Base-by-base conservation (phyloP, 2,329 filamentous ascomycete genomes). In the Bipolaris zeicola region DNA sequence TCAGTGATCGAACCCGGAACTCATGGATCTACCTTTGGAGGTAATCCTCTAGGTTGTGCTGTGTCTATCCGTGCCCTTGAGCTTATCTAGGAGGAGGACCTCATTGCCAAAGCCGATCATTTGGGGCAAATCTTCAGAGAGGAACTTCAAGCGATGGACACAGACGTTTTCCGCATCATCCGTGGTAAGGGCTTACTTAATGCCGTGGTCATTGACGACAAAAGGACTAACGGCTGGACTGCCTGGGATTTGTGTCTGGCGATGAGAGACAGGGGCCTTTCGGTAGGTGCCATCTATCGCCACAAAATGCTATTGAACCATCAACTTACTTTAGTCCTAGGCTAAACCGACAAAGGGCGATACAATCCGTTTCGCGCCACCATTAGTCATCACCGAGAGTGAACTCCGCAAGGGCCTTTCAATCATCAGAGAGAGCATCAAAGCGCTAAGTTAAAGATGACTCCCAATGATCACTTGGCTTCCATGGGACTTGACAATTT, bases 341-440 rank as follows among this genome's bases (percentile, higher is more conserved):
- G 95, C 95, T 70, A 99, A 99, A 85, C 95, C 95, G 28, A 99
- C 95, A 6, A 95, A 99, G 78, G 89, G 96, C 73, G 97, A 98
- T 79, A 98, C 99, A 76, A 98, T 99, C 75, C 90, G 95, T 55
- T 89, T 99, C 60, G 94, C 95, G n/a, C 95, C 95, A 44, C 95
- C 95, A 18, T 82, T 99, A 51, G 92, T 99, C 64, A 98, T 99
- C 71, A 92, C 89, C 24, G 92, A 98, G 71, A 85, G 89, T 57
- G 87, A 99, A 79, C 89, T 99, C 64, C 83, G 87, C 66, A 85
- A 87, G 72, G 89, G 93, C 1, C 76, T 98, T 52, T 77, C 77
- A 50, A 94, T 95, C 70, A 96, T 99, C 73, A 84, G 87, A 60
- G 88, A 93, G 73, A 88, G 94, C 13, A 83, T 97, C 70, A 82